These are phyloP conservation scores for Acanthamoeba triangularis DNA, from an alignment of 208 protist genomes.

Conservation along the genomic window DNA sequence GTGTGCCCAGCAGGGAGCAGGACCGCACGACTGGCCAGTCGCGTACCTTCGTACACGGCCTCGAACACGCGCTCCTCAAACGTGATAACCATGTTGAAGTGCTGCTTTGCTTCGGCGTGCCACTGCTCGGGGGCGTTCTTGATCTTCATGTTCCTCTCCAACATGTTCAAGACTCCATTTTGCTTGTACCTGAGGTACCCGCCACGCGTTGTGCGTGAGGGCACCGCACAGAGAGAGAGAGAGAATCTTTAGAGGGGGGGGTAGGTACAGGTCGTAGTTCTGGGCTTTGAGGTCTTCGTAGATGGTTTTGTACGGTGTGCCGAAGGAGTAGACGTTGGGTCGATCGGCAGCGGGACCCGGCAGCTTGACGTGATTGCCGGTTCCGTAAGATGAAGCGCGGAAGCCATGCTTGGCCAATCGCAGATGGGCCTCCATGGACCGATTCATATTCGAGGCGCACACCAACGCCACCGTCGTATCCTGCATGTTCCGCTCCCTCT, in stretches of 20 bases:
- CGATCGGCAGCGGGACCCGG: slow-evolving; percentile 76
- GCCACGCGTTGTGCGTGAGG: too few species aligned
- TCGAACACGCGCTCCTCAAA: slow-evolving; percentile 88
- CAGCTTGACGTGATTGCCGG: slow-evolving; percentile 84
- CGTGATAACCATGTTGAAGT: slow-evolving; percentile 85
- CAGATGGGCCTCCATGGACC: slow-evolving; percentile 83
- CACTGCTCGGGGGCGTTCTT: slow-evolving; percentile 85
- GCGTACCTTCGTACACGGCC: slow-evolving; percentile 75
- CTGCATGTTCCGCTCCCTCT: slow-evolving; percentile 67
- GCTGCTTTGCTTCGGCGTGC: slow-evolving; percentile 69
- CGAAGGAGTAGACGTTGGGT: slow-evolving; percentile 88
- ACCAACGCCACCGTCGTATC: slow-evolving; percentile 79
- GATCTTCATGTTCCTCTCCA: slow-evolving; percentile 85
- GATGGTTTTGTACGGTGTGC: slow-evolving; percentile 85
- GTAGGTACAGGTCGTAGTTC: slow-evolving; percentile 82
- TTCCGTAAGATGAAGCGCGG: slow-evolving; percentile 81
- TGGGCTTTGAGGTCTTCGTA: slow-evolving; percentile 81
- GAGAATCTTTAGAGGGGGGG: not conserved
- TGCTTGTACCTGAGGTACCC: slow-evolving; percentile 78
- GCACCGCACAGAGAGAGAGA: not conserved
- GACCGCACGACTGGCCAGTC: not conserved
- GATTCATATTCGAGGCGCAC: slow-evolving; percentile 87
- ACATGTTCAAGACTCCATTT: slow-evolving; percentile 86
- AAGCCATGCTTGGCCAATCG: slow-evolving; percentile 78
- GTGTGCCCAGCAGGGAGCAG: too few species aligned